phyloP scores from a whole-genome alignment of 2,329 filamentous ascomycete species.

The Cercospora sp. region DNA sequence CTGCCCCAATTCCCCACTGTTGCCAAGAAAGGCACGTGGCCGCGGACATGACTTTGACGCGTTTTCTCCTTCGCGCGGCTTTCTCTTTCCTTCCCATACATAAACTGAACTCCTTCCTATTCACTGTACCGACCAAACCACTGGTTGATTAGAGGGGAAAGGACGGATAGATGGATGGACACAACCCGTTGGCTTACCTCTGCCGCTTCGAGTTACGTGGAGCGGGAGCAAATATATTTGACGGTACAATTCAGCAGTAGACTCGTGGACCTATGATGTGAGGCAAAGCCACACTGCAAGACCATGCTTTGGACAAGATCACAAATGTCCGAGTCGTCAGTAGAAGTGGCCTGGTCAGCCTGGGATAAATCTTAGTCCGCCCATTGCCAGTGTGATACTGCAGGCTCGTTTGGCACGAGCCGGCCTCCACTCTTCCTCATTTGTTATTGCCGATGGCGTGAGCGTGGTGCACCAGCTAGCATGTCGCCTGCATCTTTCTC shows the following conservation, averaged over 20 bases:
- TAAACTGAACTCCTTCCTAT: slow-evolving; percentile 56
- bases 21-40: slow-evolving; percentile 10
- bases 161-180: slow-evolving; percentile 60
- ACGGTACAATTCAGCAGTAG: slow-evolving; percentile 41
- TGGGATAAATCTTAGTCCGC: not conserved
- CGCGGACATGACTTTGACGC: not conserved
- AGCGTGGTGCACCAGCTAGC: too few species aligned
- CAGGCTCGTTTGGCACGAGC: too few species aligned
- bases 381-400: not conserved
- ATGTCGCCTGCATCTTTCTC: too few species aligned
- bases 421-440: too few species aligned
- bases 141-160: slow-evolving; percentile 66
- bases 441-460: too few species aligned
- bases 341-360: not conserved
- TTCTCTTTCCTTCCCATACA: slow-evolving; percentile 37
- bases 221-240: slow-evolving; percentile 50
- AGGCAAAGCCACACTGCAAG: not conserved
- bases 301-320: not conserved
- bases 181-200: slow-evolving; percentile 60
- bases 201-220: slow-evolving; percentile 46
- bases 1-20: not conserved
- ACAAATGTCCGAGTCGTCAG: not conserved
- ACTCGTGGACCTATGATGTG: not conserved
- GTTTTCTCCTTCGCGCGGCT: slow-evolving; percentile 25
- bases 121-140: slow-evolving; percentile 63